Conservation (phyloP, 192 early-diverging fungal genomes). For the Gonapodya sp. region DNA sequence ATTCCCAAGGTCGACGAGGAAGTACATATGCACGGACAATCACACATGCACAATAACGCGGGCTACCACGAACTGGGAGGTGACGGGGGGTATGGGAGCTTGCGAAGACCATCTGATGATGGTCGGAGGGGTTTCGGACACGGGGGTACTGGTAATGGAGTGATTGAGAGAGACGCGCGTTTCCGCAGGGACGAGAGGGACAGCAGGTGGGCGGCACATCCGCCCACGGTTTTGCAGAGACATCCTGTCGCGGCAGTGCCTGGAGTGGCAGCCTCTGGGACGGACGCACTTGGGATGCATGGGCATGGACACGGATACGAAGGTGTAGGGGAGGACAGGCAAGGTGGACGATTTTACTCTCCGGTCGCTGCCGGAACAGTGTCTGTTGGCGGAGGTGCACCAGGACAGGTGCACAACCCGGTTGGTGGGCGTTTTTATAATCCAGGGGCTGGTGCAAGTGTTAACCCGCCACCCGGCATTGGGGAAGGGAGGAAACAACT, state of each 20-base stretch:
- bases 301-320: too few species aligned
- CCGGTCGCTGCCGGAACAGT: too few species aligned
- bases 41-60: not conserved
- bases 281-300: too few species aligned
- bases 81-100: not conserved
- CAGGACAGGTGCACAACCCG: too few species aligned
- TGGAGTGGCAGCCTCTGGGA: too few species aligned
- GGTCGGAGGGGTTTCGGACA: not conserved
- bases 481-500: too few species aligned
- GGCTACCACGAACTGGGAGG: too few species aligned
- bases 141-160: not conserved
- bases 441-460: too few species aligned
- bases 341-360: not conserved
- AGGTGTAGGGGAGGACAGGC: not conserved
- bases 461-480: too few species aligned
- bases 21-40: not conserved
- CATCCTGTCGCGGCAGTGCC: not conserved
- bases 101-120: not conserved
- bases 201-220: not conserved
- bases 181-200: not conserved
- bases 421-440: too few species aligned
- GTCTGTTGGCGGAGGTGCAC: too few species aligned
- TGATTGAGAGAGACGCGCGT: too few species aligned
- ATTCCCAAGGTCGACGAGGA: not conserved
- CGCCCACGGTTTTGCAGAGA: not conserved